Evolutionary conservation across 2,329 filamentous ascomycete species (phyloP).

Genomic region (Ciborinia camelliae): DNA sequence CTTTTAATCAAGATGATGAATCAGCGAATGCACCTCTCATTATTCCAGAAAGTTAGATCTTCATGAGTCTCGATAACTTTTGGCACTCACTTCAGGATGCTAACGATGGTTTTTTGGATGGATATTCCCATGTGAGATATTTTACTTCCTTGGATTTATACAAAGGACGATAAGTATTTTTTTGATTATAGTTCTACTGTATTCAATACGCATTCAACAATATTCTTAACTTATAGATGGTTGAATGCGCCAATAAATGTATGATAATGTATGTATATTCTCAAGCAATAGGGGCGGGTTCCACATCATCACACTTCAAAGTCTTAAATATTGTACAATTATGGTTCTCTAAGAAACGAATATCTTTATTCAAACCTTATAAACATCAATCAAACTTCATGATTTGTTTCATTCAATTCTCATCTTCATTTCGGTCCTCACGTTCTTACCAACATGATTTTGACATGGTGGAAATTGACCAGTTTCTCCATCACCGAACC

Average conservation of each 20-base stretch:
- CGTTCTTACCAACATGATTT: too few species aligned
- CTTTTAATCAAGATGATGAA: neutral
- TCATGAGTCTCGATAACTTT: neutral
- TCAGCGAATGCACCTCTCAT: neutral
- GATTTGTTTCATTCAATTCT: too few species aligned
- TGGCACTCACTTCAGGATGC: neutral
- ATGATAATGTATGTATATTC: neutral
- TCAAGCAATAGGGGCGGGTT: neutral
- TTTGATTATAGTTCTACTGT: neutral
- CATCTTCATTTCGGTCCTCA: too few species aligned
- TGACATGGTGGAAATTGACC: too few species aligned
- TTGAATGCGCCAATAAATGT: neutral
- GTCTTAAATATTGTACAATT: too few species aligned
- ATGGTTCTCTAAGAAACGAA: too few species aligned
- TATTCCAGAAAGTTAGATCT: neutral
- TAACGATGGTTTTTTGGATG: neutral
- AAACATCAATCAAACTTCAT: too few species aligned
- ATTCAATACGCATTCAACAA: neutral
- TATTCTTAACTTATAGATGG: neutral
- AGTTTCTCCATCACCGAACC: too few species aligned
- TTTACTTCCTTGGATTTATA: neutral
- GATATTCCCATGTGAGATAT: neutral
- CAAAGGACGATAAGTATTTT: neutral
- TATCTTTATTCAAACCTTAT: too few species aligned
- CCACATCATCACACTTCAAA: too few species aligned